Percentiles rank a stretch among this genome's conserved stretches.
Evolutionary conservation across 495 filamentous ascomycete species (phyloP).

Genomic region (Tetracladium setigerum): DNA sequence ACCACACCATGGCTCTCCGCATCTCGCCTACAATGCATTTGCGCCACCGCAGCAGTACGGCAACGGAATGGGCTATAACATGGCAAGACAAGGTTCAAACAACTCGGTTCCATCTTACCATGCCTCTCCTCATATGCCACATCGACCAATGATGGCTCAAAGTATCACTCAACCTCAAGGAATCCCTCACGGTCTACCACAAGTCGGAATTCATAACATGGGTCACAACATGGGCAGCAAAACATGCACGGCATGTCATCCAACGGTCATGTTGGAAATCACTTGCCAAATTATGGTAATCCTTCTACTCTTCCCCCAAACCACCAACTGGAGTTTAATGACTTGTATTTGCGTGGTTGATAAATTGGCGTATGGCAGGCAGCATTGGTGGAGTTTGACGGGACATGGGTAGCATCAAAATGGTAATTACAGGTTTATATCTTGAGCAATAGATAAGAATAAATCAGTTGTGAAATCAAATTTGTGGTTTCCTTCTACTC

Average conservation of each 20-base stretch:
- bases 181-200: slow-evolving; percentile 7
- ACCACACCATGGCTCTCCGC: slow-evolving; percentile 26
- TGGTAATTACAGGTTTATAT: slow-evolving; percentile 20
- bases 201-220: slow-evolving; percentile 11
- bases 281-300: slow-evolving; percentile 48
- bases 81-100: slow-evolving; percentile 47
- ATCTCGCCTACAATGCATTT: slow-evolving; percentile 23
- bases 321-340: slow-evolving; percentile 31
- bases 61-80: slow-evolving; percentile 35
- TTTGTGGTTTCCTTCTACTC: no score
- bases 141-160: slow-evolving; percentile 22
- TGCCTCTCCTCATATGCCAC: slow-evolving; percentile 23
- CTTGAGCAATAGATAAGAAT: slow-evolving; percentile 24
- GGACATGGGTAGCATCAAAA: slow-evolving; percentile 20
- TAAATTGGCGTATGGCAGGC: slow-evolving; percentile 21
- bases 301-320: slow-evolving; percentile 47
- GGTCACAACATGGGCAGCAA: slow-evolving; percentile 7
- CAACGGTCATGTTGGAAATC: slow-evolving; percentile 24
- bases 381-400: slow-evolving; percentile 26
- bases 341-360: slow-evolving; percentile 8
- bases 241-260: slow-evolving; percentile 7
- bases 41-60: slow-evolving; percentile 28
- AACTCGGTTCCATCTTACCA: slow-evolving; percentile 38
- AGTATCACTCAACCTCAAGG: slow-evolving; percentile 16
- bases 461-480: slow-evolving; percentile 10